Evolutionary conservation across 164 flowering plant species (phyloP).

Genomic region (Vitis riparia): DNA sequence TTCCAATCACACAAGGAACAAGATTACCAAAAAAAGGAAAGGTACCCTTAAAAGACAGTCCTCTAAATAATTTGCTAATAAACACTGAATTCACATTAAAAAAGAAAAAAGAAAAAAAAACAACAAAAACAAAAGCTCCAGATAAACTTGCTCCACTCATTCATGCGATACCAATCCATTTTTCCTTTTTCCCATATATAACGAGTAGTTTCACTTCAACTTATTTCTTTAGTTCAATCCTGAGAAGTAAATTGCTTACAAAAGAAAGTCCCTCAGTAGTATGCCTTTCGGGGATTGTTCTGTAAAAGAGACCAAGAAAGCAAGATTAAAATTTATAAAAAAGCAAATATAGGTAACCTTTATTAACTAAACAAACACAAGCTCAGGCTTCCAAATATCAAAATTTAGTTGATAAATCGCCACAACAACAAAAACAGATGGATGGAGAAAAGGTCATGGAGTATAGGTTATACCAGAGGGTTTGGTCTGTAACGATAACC

Average conservation of each 20-base stretch:
- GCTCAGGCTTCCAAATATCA: background rate
- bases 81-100: background rate
- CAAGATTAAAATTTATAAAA: background rate
- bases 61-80: background rate
- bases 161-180: background rate
- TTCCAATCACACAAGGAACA: no score
- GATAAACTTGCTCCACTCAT: background rate
- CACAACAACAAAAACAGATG: background rate
- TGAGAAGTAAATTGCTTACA: background rate
- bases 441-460: background rate
- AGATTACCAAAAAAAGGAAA: background rate
- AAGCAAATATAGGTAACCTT: background rate
- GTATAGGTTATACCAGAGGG: slow-evolving; percentile 63
- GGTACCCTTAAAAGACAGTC: background rate
- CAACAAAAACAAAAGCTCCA: background rate
- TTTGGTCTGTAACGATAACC: slow-evolving; percentile 92
- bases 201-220: background rate
- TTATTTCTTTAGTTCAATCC: background rate
- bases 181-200: background rate
- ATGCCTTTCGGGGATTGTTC: slow-evolving; percentile 89
- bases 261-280: slow-evolving; percentile 47
- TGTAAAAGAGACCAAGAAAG: slow-evolving; percentile 23
- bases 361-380: no score
- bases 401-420: background rate
- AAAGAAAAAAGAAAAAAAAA: no score